Percentiles rank a stretch among this genome's conserved stretches.
phyloP scores from a whole-genome alignment of 2,329 filamentous ascomycete species.

The Fusarium sp. region DNA sequence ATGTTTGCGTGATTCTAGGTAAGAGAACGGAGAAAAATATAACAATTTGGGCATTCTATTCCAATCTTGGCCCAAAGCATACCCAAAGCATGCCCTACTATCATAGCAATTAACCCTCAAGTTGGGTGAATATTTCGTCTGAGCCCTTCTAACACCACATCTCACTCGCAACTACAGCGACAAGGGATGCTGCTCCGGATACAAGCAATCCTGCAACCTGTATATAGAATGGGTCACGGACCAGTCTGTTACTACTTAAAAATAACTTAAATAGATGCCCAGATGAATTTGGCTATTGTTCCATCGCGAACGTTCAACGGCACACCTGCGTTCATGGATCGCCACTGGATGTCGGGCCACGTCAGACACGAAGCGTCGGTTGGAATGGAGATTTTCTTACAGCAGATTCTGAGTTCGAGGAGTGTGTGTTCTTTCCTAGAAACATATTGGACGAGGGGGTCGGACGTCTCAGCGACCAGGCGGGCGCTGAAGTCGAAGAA shows the following conservation, averaged over 20 bases:
- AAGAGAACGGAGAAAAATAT: too few species aligned
- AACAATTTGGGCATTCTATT: too few species aligned
- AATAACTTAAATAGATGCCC: not conserved
- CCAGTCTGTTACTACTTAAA: not conserved
- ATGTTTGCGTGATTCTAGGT: too few species aligned
- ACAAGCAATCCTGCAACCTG: not conserved
- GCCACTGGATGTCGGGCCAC: not conserved
- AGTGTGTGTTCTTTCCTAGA: not conserved
- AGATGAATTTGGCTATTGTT: not conserved
- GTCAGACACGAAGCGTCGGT: not conserved
- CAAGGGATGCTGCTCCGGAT: not conserved
- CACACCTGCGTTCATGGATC: not conserved
- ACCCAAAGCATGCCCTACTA: too few species aligned
- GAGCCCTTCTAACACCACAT: too few species aligned
- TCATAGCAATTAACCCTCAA: too few species aligned
- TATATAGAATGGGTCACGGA: not conserved
- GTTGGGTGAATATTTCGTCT: too few species aligned
- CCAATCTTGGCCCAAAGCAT: too few species aligned
- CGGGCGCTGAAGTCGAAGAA: slow-evolving; percentile 1
- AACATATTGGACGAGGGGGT: not conserved
- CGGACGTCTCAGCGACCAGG: not conserved
- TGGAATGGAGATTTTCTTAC: not conserved
- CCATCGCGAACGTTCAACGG: not conserved
- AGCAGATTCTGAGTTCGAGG: not conserved
- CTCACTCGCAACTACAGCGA: not conserved